These are phyloP conservation scores for Amphirosellinia nigrospora DNA, from an alignment of 495 filamentous ascomycete genomes.

Conservation along the genomic window DNA sequence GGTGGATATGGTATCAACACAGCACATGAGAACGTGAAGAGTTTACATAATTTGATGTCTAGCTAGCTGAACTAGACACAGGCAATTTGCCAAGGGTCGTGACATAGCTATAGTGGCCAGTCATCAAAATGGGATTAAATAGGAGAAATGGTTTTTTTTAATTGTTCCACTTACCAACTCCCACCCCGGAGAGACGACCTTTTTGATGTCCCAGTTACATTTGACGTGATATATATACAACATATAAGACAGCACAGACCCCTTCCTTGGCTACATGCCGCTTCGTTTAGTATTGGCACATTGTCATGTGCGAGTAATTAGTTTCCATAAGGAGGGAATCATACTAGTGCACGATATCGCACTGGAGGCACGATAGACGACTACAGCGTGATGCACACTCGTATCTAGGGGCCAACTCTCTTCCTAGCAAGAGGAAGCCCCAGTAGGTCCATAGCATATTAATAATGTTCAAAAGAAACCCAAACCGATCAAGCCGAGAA, in stretches of 20 bases:
- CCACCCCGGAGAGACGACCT: too few species aligned
- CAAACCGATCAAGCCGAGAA: conserved; percentile 45
- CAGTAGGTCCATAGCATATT: background rate
- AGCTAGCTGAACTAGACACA: background rate
- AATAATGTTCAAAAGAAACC: background rate
- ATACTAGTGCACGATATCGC: background rate
- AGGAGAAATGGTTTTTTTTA: background rate
- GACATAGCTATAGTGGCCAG: background rate
- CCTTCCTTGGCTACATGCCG: background rate
- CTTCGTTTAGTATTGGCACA: background rate
- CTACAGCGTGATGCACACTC: background rate
- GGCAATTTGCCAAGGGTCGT: background rate
- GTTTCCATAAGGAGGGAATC: background rate
- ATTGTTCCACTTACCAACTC: background rate
- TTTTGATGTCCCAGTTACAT: background rate
- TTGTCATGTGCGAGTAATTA: background rate
- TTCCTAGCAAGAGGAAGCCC: too few species aligned
- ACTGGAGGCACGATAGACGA: background rate
- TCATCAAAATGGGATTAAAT: background rate
- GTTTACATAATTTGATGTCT: background rate
- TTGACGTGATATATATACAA: background rate
- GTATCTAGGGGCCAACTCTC: too few species aligned
- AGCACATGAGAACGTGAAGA: background rate
- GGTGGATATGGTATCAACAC: too few species aligned
- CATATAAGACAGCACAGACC: background rate